These are phyloP conservation scores for Verticillium albo-atrum DNA, from an alignment of 2,329 filamentous ascomycete genomes.

Conservation along the genomic window DNA sequence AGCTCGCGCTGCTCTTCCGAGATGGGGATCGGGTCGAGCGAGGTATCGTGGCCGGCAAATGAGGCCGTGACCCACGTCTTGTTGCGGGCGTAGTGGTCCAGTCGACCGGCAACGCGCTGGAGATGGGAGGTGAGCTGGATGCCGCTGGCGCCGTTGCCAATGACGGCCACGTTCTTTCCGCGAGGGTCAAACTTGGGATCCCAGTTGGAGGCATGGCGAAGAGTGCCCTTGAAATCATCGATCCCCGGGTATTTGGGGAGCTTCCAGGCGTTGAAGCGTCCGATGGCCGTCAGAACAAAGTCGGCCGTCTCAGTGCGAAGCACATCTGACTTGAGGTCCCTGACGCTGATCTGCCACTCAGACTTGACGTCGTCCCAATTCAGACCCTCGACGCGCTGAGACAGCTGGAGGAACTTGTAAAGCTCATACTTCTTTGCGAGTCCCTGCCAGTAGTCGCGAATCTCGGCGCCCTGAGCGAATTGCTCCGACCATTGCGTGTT, in stretches of 20 bases:
- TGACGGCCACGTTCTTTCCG: conserved; percentile 51
- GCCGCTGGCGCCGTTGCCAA: conserved; percentile 60
- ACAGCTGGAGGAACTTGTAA: conserved; percentile 51
- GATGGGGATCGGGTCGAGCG: conserved; percentile 51
- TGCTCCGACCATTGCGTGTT: conserved; percentile 66
- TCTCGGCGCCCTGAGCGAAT: conserved; percentile 64
- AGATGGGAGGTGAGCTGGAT: conserved; percentile 53
- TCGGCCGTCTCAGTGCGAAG: conserved; percentile 46
- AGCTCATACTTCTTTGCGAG: conserved; percentile 61
- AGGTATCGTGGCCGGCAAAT: conserved; percentile 52
- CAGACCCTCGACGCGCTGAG: conserved; percentile 49
- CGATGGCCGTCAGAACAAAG: conserved; percentile 59
- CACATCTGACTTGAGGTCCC: conserved; percentile 31
- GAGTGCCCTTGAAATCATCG: conserved; percentile 45
- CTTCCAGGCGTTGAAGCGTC: conserved; percentile 62
- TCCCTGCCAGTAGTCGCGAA: conserved; percentile 60
- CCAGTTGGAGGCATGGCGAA: conserved; percentile 61
- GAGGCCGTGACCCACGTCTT: conserved; percentile 65
- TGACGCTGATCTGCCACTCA: conserved; percentile 51
- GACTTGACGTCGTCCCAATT: conserved; percentile 48
- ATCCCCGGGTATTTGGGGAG: conserved; percentile 58
- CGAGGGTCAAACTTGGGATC: conserved; percentile 42
- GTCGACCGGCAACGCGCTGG: conserved; percentile 39
- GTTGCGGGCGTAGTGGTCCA: conserved; percentile 63
- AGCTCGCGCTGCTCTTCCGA: conserved; percentile 46